A percentile compares a stretch with the other conserved stretches of the same genome.
Conservation (phyloP, 2,329 filamentous ascomycete genomes). For the Colletotrichum tamarilloi region DNA sequence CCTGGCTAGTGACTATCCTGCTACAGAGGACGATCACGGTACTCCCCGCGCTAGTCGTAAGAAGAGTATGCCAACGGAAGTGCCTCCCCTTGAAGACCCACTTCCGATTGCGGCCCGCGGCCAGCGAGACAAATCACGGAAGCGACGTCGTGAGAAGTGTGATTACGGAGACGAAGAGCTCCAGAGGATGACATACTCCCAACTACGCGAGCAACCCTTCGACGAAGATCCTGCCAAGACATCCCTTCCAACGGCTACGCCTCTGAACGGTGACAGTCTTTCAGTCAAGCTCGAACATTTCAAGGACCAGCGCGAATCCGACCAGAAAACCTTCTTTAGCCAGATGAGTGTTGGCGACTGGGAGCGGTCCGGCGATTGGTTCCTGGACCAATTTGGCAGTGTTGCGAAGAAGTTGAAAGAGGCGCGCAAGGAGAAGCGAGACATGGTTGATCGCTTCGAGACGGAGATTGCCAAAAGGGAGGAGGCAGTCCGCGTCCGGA, state of each 20-base stretch:
- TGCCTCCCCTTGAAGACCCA: constrained; percentile 36
- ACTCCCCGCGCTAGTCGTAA: constrained; percentile 36
- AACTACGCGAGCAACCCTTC: constrained; percentile 64
- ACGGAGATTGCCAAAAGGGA: constrained; percentile 65
- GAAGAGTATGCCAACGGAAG: constrained; percentile 39
- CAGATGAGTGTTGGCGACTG: constrained; percentile 66
- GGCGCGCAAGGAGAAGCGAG: constrained; percentile 61
- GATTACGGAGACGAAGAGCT: constrained; percentile 70
- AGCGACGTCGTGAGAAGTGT: constrained; percentile 56
- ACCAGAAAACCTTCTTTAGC: constrained; percentile 63
- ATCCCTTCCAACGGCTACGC: constrained; percentile 49
- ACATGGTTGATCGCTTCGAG: constrained; percentile 63
- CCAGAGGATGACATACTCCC: constrained; percentile 63
- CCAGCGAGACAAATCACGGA: constrained; percentile 42
- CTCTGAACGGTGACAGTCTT: constrained; percentile 53
- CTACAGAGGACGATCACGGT: constrained; percentile 29
- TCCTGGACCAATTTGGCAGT: constrained; percentile 63
- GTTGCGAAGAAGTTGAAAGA: constrained; percentile 61
- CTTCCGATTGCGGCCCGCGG: constrained; percentile 32
- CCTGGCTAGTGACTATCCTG: constrained; percentile 28
- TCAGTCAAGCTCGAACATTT: constrained; percentile 62
- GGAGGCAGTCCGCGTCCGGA: constrained; percentile 63
- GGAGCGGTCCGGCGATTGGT: constrained; percentile 71
- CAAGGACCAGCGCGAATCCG: constrained; percentile 55
- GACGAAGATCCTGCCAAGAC: constrained; percentile 67